These are phyloP conservation scores for Debaryomyces singareniensis DNA, from an alignment of 1,139 yeast genomes.

Conservation along the genomic window DNA sequence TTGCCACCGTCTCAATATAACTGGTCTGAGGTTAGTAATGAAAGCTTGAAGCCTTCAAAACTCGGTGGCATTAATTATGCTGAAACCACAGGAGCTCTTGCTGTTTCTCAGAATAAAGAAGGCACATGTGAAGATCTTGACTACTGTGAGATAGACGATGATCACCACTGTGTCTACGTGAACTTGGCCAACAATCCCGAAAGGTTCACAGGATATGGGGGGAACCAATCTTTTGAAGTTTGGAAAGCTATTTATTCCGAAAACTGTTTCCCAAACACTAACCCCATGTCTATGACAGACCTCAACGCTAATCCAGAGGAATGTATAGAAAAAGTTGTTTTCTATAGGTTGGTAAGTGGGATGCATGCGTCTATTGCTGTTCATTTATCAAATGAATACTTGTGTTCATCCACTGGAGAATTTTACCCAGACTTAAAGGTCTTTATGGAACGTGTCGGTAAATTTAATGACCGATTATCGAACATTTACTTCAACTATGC, in stretches of 20 bases:
- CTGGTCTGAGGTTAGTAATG: constrained; percentile 62
- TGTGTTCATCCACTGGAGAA: constrained; percentile 64
- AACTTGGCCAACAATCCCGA: constrained; percentile 88
- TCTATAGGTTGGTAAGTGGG: constrained; percentile 83
- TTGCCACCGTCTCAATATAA: constrained; percentile 37
- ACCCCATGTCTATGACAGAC: constrained; percentile 28
- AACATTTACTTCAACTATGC: constrained; percentile 93
- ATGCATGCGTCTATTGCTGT: constrained; percentile 96
- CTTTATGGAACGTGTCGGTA: constrained; percentile 87
- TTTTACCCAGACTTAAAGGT: constrained; percentile 80
- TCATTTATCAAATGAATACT: constrained; percentile 82
- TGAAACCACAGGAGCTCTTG: constrained; percentile 10
- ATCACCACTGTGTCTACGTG: constrained; percentile 65
- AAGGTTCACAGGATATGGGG: constrained; percentile 94
- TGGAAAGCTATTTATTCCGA: constrained; percentile 93
- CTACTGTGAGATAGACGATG: constrained; percentile 61
- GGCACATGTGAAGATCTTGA: constrained; percentile 35
- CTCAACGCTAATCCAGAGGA: constrained; percentile 36
- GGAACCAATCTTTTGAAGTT: constrained; percentile 83
- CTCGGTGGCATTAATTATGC: constrained; percentile 46
- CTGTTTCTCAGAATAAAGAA: constrained; percentile 13
- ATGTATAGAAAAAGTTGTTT: constrained; percentile 81
- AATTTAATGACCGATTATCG: constrained; percentile 79
- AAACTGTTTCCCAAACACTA: constrained; percentile 69
- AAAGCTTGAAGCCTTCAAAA: constrained; percentile 65